Percentiles rank a stretch among this genome's conserved stretches.
phyloP scores from a whole-genome alignment of 768 basidiomycete genomes.

The Kwoniella shandongensis region DNA sequence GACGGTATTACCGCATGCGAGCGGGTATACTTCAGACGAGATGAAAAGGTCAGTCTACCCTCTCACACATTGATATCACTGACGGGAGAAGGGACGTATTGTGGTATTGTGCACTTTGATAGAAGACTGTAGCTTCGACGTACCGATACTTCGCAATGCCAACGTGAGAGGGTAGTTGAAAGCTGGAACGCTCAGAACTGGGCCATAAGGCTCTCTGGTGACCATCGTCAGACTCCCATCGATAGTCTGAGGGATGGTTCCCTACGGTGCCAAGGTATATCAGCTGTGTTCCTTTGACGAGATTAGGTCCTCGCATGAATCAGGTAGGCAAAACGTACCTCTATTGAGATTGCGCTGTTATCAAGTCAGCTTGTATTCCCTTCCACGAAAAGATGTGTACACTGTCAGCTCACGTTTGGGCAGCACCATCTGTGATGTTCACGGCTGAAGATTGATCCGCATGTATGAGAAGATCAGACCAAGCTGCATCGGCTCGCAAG shows the following conservation, averaged over 20 bases:
- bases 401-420: conserved; percentile 20
- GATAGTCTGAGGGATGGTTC: conserved; percentile 34
- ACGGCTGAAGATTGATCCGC: conserved; percentile 23
- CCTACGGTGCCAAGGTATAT: conserved; percentile 6
- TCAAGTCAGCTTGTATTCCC: not conserved
- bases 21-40: conserved; percentile 43
- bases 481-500: conserved; percentile 22
- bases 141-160: conserved; percentile 37
- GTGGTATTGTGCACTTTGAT: too few relatives aligned
- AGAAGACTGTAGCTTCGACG: conserved; percentile 3
- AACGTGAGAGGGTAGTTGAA: conserved; percentile 43
- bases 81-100: too few relatives aligned
- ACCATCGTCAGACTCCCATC: conserved; percentile 31
- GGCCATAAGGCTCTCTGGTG: conserved; percentile 43
- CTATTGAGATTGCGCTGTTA: conserved; percentile 22
- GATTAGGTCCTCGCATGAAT: too few relatives aligned
- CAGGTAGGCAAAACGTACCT: conserved; percentile 7
- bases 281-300: not conserved
- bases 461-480: conserved; percentile 23
- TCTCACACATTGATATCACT: too few relatives aligned
- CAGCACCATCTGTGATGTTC: conserved; percentile 29
- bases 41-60: conserved; percentile 1
- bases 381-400: not conserved
- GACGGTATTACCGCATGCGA: conserved; percentile 56
- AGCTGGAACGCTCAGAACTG: conserved; percentile 40